Conservation (phyloP, 495 filamentous ascomycete genomes). For the Hyaloscypha hepaticicola region DNA sequence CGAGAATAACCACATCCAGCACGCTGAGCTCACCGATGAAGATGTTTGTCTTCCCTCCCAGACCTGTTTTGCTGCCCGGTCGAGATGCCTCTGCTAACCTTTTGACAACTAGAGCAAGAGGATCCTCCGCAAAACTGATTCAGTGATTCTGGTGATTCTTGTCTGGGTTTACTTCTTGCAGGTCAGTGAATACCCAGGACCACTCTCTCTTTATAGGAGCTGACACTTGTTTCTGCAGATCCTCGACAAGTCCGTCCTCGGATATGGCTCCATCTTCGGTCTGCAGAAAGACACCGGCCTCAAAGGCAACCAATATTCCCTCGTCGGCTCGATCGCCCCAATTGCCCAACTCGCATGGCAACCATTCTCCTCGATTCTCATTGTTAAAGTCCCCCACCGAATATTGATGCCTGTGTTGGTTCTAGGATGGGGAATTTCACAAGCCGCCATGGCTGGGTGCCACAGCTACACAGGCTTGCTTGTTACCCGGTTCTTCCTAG, state of each 20-base stretch:
- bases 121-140: conserved; percentile 62
- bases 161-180: conserved; percentile 65
- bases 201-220: not conserved
- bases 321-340: conserved; percentile 59
- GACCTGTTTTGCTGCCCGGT: too few relatives aligned
- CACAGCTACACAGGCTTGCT: conserved; percentile 50
- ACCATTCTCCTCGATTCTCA: conserved; percentile 62
- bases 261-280: conserved; percentile 64
- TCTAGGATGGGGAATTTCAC: conserved; percentile 61
- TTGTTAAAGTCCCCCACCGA: conserved; percentile 65
- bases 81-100: not conserved
- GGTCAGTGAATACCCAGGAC: conserved; percentile 25
- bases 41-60: conserved; percentile 34
- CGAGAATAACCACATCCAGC: conserved; percentile 21
- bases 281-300: conserved; percentile 53
- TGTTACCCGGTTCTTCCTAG: conserved; percentile 58
- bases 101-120: conserved; percentile 43
- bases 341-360: conserved; percentile 67
- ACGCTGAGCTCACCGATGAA: conserved; percentile 48
- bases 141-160: conserved; percentile 54
- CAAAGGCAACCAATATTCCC: conserved; percentile 58
- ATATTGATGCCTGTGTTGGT: conserved; percentile 61
- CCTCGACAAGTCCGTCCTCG: conserved; percentile 63
- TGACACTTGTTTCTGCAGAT: conserved; percentile 43
- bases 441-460: conserved; percentile 54